Percentiles rank a stretch among this genome's conserved stretches.
Evolutionary conservation across 192 early-diverging fungal genomes (phyloP).

Genomic region (Chytriomyces hyalinus): DNA sequence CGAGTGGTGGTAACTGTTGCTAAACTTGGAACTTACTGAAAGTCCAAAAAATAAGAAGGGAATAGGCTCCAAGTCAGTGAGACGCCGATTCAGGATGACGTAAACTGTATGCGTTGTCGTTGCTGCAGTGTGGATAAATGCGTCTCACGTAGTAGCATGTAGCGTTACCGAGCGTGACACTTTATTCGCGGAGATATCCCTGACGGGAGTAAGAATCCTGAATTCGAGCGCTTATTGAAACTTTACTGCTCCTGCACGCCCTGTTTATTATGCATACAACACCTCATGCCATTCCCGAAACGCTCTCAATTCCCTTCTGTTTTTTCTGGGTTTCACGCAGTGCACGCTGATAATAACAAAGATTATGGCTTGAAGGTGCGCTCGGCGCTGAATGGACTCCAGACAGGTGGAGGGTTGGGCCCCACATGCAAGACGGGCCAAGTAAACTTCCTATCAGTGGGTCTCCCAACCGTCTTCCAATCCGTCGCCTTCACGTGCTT

Average conservation of each 20-base stretch:
- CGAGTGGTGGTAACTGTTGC: no score
- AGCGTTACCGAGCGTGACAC: no score
- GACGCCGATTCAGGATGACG: no score
- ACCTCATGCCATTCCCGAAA: neutral
- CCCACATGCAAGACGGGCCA: conserved; percentile 27
- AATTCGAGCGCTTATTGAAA: no score
- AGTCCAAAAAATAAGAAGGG: no score
- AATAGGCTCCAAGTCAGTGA: no score
- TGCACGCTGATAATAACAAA: neutral
- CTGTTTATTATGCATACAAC: conserved; percentile 10
- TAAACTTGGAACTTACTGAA: no score
- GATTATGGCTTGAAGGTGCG: conserved; percentile 45
- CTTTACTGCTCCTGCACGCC: neutral
- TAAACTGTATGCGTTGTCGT: no score
- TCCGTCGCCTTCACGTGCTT: conserved; percentile 29
- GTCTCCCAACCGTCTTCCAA: conserved; percentile 37
- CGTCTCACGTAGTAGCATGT: no score
- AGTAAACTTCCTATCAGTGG: conserved; percentile 31
- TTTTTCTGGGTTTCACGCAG: neutral
- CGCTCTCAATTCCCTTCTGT: neutral
- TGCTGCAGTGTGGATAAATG: no score
- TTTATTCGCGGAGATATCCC: no score
- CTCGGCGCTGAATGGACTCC: conserved; percentile 48
- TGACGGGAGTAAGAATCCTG: no score
- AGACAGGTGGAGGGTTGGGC: neutral